Conservation (phyloP, 2,329 filamentous ascomycete species). For the Arthrinium phaeospermum region DNA sequence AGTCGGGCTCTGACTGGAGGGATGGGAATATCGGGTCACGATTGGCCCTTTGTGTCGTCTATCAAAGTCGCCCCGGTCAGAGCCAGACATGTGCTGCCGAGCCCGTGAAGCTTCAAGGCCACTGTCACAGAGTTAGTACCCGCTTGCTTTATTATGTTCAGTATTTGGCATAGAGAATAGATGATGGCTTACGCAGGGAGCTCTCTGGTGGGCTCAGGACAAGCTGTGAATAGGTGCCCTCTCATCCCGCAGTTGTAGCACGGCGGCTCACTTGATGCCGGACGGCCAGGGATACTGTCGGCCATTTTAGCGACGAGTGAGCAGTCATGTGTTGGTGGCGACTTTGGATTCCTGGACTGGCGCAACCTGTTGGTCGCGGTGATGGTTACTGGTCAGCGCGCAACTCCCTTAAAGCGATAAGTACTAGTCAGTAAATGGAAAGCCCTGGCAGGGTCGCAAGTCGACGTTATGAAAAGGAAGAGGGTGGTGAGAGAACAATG, state of each 20-base stretch:
- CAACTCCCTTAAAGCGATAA: conserved; percentile 1
- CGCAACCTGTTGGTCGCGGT: not conserved
- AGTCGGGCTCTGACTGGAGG: conserved; percentile 27
- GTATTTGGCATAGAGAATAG: not conserved
- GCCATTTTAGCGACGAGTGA: not conserved
- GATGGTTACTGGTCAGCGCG: not conserved
- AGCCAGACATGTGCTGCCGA: conserved; percentile 31
- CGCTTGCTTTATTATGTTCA: not conserved
- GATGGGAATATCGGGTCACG: conserved; percentile 39
- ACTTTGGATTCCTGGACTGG: not conserved
- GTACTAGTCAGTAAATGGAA: not conserved
- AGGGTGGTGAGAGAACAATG: not conserved
- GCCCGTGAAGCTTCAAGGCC: conserved; percentile 36
- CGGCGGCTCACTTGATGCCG: conserved; percentile 23
- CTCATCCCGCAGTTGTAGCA: conserved; percentile 42
- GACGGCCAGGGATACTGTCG: not conserved
- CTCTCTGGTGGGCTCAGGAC: conserved; percentile 39
- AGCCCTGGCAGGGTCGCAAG: not conserved
- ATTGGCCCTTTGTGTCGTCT: conserved; percentile 39
- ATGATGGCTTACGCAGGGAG: conserved; percentile 39
- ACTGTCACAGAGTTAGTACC: conserved; percentile 27
- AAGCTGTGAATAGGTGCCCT: conserved; percentile 41
- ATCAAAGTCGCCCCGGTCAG: conserved; percentile 26
- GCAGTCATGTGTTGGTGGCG: not conserved
- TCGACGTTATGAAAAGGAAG: not conserved